Evolutionary conservation across 306 rosid species (phyloP).

Genomic region (Trifolium subterraneum): DNA sequence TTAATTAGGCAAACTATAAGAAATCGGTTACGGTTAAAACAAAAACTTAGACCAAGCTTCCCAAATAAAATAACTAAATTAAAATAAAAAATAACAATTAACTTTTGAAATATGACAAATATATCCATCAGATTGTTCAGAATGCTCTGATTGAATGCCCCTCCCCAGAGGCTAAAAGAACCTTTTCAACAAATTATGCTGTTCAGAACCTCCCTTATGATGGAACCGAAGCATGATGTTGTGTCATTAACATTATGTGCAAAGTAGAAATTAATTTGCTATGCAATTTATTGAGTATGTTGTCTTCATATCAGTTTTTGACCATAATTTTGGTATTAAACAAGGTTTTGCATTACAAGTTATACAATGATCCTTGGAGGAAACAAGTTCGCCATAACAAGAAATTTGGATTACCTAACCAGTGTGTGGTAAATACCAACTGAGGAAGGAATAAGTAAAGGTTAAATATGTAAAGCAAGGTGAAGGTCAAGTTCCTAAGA

Average conservation of each 20-base stretch:
- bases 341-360: constrained; percentile 86
- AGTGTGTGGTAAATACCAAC: constrained; percentile 57
- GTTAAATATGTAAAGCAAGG: constrained; percentile 1
- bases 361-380: constrained; percentile 91
- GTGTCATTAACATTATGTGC: constrained; percentile 7
- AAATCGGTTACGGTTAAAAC: too few relatives aligned
- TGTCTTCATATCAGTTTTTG: constrained; percentile 27
- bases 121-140: too few relatives aligned
- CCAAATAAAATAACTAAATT: too few relatives aligned
- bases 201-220: constrained; percentile 12
- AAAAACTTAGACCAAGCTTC: too few relatives aligned
- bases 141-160: not conserved
- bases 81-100: too few relatives aligned
- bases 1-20: too few relatives aligned
- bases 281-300: not conserved
- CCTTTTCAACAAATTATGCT: not conserved
- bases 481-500: constrained; percentile 37
- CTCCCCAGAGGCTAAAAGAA: not conserved
- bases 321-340: constrained; percentile 33
- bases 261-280: constrained; percentile 15
- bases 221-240: not conserved
- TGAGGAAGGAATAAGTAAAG: constrained; percentile 46
- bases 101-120: too few relatives aligned
- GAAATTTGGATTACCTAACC: constrained; percentile 68
- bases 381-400: constrained; percentile 51